Percentiles rank a stretch among this genome's conserved stretches.
These are phyloP conservation scores for Globisporangium cederbergense DNA, from an alignment of 352 stramenopile species.

Conservation along the genomic window DNA sequence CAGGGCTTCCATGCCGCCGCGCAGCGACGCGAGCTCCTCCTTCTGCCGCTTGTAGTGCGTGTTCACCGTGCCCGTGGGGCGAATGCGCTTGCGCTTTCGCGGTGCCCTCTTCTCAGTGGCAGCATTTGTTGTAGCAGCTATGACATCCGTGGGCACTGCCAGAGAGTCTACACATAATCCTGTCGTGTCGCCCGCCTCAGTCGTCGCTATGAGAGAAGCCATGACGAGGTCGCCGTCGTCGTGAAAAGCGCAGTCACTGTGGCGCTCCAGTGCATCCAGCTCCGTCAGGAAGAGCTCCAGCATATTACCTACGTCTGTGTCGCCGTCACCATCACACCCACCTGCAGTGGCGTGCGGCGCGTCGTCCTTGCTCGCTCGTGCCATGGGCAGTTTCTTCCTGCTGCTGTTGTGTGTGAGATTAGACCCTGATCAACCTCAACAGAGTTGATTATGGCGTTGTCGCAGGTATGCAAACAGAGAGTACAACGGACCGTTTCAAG, in stretches of 20 bases:
- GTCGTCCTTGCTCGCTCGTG: background rate
- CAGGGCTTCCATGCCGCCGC: conserved; percentile 24
- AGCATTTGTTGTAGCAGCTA: too few species aligned
- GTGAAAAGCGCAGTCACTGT: background rate
- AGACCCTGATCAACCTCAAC: too few species aligned
- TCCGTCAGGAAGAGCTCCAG: background rate
- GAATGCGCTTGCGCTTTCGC: conserved; percentile 18
- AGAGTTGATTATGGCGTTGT: too few species aligned
- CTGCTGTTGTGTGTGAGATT: background rate
- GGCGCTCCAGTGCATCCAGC: background rate
- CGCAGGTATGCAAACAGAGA: too few species aligned
- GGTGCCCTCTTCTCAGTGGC: background rate
- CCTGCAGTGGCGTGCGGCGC: background rate
- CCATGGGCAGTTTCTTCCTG: background rate
- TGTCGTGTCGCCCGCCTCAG: background rate
- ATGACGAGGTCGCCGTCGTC: background rate
- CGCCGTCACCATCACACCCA: background rate
- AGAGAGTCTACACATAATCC: background rate
- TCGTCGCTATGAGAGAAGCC: background rate
- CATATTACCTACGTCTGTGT: background rate
- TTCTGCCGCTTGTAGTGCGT: conserved; percentile 31
- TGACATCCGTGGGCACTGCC: background rate
- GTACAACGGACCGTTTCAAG: too few species aligned
- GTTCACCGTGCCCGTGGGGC: conserved; percentile 12
- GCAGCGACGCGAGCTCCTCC: conserved; percentile 27